Evolutionary conservation across 768 basidiomycete genomes (phyloP).

Genomic region (Trametopsis cervina): DNA sequence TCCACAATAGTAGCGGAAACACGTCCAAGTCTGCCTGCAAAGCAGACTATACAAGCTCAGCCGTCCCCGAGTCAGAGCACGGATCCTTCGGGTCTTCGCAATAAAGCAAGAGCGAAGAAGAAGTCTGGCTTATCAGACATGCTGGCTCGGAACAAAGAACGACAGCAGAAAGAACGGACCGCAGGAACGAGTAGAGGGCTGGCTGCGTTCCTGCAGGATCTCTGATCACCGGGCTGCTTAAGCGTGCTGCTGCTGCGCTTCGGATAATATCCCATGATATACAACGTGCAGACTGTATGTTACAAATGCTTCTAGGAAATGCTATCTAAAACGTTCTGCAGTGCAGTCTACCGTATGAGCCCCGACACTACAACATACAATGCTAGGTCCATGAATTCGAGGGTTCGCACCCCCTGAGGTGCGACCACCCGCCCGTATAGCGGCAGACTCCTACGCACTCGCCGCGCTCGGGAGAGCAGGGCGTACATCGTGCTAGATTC

Average conservation of each 20-base stretch:
- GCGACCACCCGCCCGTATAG: no score
- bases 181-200: constrained; percentile 31
- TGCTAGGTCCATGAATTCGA: not conserved
- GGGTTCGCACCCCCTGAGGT: no score
- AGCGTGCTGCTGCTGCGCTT: not conserved
- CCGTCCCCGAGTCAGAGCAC: no score
- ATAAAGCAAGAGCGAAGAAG: constrained; percentile 34
- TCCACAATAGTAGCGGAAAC: no score
- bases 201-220: constrained; percentile 45
- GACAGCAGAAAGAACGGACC: constrained; percentile 36
- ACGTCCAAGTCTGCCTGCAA: no score
- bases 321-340: no score
- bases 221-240: constrained; percentile 22
- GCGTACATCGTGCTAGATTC: no score
- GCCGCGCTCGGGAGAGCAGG: no score
- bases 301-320: no score
- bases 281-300: not conserved
- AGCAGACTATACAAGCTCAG: no score
- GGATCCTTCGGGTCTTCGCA: constrained; percentile 2
- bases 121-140: constrained; percentile 54
- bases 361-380: not conserved
- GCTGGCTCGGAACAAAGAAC: constrained; percentile 53
- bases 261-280: not conserved
- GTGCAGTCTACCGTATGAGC: not conserved
- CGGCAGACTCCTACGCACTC: no score